A percentile compares a stretch with the other conserved stretches of the same genome.
phyloP scores from a whole-genome alignment of 257 asterid species.

The Echium plantagineum region DNA sequence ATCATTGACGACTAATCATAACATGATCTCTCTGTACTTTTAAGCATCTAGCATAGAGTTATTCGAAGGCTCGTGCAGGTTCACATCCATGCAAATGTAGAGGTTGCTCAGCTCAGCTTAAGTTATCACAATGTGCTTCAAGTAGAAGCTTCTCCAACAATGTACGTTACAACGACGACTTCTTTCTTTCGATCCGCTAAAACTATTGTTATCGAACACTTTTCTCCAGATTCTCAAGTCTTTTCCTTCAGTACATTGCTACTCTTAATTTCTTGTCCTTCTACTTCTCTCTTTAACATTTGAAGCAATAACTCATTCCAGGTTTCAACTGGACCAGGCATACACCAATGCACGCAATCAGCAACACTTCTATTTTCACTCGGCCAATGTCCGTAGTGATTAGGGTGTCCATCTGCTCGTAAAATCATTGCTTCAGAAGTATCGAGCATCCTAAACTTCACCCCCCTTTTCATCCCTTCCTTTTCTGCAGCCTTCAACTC shows the following conservation, averaged over 20 bases:
- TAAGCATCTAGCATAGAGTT: neutral
- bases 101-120: neutral
- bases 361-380: conserved; percentile 31
- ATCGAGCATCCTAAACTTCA: conserved; percentile 35
- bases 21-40: too few relatives aligned
- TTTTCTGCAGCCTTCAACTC: conserved; percentile 34
- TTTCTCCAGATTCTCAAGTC: too few relatives aligned
- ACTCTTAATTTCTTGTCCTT: neutral
- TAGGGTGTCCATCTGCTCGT: conserved; percentile 72
- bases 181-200: too few relatives aligned
- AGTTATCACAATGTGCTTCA: neutral
- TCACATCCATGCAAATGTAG: neutral
- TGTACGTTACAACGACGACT: neutral
- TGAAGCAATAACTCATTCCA: conserved; percentile 21
- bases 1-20: neutral
- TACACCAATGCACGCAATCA: conserved; percentile 27
- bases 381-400: conserved; percentile 54
- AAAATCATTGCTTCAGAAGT: conserved; percentile 34
- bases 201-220: too few relatives aligned
- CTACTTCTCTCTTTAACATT: conserved; percentile 13
- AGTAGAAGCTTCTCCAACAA: neutral
- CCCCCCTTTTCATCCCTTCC: conserved; percentile 18
- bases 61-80: neutral
- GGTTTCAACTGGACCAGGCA: conserved; percentile 27
- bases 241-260: neutral